A percentile compares a stretch with the other conserved stretches of the same genome.
Conservation (phyloP, 1,284 basidiomycete genomes). For the Ganoderma meredithae region DNA sequence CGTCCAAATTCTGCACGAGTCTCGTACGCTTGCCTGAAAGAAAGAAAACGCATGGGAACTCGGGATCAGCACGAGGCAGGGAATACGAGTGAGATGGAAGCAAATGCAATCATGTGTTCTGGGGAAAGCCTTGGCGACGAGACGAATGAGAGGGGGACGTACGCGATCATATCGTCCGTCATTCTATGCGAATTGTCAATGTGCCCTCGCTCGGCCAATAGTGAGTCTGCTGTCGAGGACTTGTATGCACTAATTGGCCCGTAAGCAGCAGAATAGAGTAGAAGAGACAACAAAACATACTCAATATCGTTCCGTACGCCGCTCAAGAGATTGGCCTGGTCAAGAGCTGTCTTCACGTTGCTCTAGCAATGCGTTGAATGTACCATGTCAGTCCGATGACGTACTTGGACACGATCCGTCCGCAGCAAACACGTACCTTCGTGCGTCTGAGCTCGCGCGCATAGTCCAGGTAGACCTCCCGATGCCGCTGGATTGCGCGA, state of each 20-base stretch:
- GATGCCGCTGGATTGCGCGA: slow-evolving; percentile 89
- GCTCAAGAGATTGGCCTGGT: slow-evolving; percentile 86
- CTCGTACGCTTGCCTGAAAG: slow-evolving; percentile 91
- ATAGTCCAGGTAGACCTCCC: slow-evolving; percentile 91
- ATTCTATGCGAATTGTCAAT: slow-evolving; percentile 95
- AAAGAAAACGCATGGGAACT: not conserved
- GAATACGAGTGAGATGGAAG: slow-evolving; percentile 1
- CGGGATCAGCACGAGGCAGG: slow-evolving; percentile 9
- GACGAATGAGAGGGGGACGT: slow-evolving; percentile 38
- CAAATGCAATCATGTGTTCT: not conserved
- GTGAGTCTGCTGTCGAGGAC: slow-evolving; percentile 84
- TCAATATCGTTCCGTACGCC: slow-evolving; percentile 97
- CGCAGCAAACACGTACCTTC: slow-evolving; percentile 58
- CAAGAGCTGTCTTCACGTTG: slow-evolving; percentile 85
- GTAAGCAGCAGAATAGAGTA: not conserved
- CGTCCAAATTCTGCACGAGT: slow-evolving; percentile 94
- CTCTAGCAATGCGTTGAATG: slow-evolving; percentile 49
- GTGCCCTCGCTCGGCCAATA: slow-evolving; percentile 86
- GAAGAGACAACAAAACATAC: slow-evolving; percentile 53
- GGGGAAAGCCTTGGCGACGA: not conserved
- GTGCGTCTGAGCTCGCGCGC: slow-evolving; percentile 84
- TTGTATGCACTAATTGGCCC: slow-evolving; percentile 78
- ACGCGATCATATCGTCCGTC: slow-evolving; percentile 94
- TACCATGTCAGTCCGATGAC: slow-evolving; percentile 5
- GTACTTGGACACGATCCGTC: slow-evolving; percentile 9